Base-by-base conservation (phyloP, 106 monocot genomes). In the Dendrobium catenatum region DNA sequence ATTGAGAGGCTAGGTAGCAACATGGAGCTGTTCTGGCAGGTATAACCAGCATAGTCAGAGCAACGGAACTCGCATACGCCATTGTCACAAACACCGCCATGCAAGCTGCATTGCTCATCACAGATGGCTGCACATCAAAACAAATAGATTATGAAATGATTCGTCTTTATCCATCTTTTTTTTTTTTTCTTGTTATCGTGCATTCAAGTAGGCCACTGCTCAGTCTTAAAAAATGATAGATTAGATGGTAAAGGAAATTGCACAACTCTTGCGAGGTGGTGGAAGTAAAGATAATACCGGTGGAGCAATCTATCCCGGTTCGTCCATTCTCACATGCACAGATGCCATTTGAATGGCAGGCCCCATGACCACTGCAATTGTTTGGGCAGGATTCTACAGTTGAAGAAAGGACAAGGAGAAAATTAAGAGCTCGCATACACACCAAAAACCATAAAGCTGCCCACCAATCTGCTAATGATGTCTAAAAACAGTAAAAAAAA, bases 21-120 rank as follows among this genome's bases (percentile, higher is more conserved):
- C 2, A 61, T 82, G 2, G 99, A 95, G 73, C 95, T 95, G 78
- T 93, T 95, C 85, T 99, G 99, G 79, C 99, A 99, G 15, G 91
- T 95, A 78, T 99, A 99, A 2, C 99, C 99, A 2, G 99, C 99
- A 84, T 99, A 99, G 77, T 99, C 99, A 9, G 99, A 95, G 84
- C 99, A 99, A 17, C 99, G 92, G 59, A 99, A 99, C 80, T 99
- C 99, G 42, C 99, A 99, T 2, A 91, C 84, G 31, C 99, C 99
- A 80, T 99, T 95, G 81, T 99, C 93, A 64, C 99, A 99, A 13
- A 99, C 99, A 54, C 99, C 99, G 31, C 99, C 99, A 70, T 99
- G 99, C 79, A 99, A 86, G 84, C 99, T 95, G 78, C 99, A 99
- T 73, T 99, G 99, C 86, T 99, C 99, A 79, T 99, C 91, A 55